Evolutionary conservation across 805 yeast species (phyloP).

Genomic region (Candida fluviatilis): DNA sequence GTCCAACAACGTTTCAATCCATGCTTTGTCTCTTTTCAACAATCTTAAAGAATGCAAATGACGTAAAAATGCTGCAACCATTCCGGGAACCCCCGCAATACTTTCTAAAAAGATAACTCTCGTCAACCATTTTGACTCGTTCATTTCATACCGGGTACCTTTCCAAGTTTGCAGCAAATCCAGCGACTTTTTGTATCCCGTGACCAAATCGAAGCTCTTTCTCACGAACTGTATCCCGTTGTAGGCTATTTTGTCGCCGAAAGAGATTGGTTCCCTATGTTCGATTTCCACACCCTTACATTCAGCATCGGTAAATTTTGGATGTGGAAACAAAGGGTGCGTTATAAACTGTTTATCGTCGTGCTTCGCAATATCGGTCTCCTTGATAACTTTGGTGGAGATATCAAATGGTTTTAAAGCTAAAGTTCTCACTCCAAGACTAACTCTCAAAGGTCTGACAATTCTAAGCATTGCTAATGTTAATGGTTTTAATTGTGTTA

Average conservation of each 20-base stretch:
- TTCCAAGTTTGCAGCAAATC: conserved; percentile 22
- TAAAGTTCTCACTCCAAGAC: conserved; percentile 3
- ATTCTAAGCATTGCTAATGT: not conserved
- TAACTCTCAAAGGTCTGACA: not conserved
- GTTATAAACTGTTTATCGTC: conserved; percentile 34
- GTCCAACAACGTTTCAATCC: conserved; percentile 69
- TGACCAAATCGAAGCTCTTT: conserved; percentile 52
- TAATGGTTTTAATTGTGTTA: too few species aligned
- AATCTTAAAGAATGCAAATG: conserved; percentile 63
- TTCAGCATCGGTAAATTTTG: conserved; percentile 24
- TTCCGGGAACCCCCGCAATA: conserved; percentile 79
- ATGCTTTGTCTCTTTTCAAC: conserved; percentile 63
- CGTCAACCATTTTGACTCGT: conserved; percentile 60
- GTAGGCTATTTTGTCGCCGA: conserved; percentile 52
- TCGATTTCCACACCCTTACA: conserved; percentile 39
- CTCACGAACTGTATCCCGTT: conserved; percentile 43
- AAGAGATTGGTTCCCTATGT: conserved; percentile 47
- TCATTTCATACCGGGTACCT: conserved; percentile 49
- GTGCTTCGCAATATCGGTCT: conserved; percentile 18
- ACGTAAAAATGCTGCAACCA: conserved; percentile 68
- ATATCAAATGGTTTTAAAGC: conserved; percentile 15
- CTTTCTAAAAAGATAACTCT: conserved; percentile 62
- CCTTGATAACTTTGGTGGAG: conserved; percentile 21
- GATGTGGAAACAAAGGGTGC: conserved; percentile 38
- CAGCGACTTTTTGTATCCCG: conserved; percentile 60